Conservation (phyloP, 164 flowering plant species). For the Berberis vulgaris region DNA sequence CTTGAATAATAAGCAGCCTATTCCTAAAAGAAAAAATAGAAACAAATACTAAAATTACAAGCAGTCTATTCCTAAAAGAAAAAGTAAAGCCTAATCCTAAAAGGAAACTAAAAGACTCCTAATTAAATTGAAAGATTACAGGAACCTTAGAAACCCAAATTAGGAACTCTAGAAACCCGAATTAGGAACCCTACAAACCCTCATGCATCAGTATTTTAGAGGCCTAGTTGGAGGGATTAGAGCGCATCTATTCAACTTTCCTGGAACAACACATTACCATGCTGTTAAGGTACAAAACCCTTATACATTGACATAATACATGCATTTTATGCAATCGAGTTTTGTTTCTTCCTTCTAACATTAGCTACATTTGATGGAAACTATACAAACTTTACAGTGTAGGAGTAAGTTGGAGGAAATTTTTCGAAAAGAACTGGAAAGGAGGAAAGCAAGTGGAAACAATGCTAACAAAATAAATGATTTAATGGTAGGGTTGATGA, state of each 20-base stretch:
- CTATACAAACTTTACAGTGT: conserved; percentile 25
- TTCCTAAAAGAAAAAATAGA: too few species aligned
- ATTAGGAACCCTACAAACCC: too few species aligned
- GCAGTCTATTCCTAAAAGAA: too few species aligned
- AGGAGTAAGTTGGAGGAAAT: conserved; percentile 27
- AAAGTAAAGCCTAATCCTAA: too few species aligned
- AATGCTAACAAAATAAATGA: conserved; percentile 15
- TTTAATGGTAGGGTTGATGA: conserved; percentile 48
- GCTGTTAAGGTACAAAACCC: conserved; percentile 28
- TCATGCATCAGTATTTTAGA: conserved; percentile 1
- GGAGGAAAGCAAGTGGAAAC: conserved; percentile 14
- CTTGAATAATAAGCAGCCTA: too few species aligned
- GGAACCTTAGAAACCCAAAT: too few species aligned
- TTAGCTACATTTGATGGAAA: neutral
- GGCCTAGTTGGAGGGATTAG: conserved; percentile 37
- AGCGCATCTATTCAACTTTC: conserved; percentile 32
- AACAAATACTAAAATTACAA: too few species aligned
- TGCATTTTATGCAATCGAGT: too few species aligned
- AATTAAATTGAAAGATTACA: too few species aligned
- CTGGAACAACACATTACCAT: conserved; percentile 39
- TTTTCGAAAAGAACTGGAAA: conserved; percentile 32
- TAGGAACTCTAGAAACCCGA: too few species aligned
- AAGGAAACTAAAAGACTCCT: too few species aligned
- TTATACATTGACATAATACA: too few species aligned
- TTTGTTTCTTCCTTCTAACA: neutral